A percentile compares a stretch with the other conserved stretches of the same genome.
Conservation (phyloP, 2,329 filamentous ascomycete species). For the Neoascochyta sp. region DNA sequence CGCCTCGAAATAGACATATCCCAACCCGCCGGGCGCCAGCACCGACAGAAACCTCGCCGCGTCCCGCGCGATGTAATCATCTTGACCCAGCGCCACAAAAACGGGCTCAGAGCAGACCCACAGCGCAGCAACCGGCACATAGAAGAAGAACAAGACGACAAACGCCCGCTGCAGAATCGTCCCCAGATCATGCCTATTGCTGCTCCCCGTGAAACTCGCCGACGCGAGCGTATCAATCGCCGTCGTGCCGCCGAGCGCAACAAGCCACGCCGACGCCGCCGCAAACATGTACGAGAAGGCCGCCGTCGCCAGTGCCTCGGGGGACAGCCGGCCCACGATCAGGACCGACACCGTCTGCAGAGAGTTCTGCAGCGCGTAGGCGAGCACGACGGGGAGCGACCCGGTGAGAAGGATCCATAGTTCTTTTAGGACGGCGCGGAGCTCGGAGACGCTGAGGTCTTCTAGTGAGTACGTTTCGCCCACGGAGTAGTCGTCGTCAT, state of each 20-base stretch:
- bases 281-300: slow-evolving; percentile 94
- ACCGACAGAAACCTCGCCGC: slow-evolving; percentile 69
- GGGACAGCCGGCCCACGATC: slow-evolving; percentile 73
- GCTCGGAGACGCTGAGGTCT: slow-evolving; percentile 31
- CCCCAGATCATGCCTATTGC: slow-evolving; percentile 73
- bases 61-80: slow-evolving; percentile 70
- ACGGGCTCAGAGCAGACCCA: slow-evolving; percentile 74
- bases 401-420: slow-evolving; percentile 65
- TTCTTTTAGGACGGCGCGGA: slow-evolving; percentile 51
- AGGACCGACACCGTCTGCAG: slow-evolving; percentile 79
- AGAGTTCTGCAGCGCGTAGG: slow-evolving; percentile 81
- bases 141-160: slow-evolving; percentile 68
- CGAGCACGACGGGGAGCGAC: slow-evolving; percentile 74
- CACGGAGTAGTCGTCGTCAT: slow-evolving; percentile 33
- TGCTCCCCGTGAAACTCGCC: slow-evolving; percentile 75
- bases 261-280: slow-evolving; percentile 83
- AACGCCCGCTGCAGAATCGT: slow-evolving; percentile 74
- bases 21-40: slow-evolving; percentile 75
- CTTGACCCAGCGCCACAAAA: slow-evolving; percentile 72
- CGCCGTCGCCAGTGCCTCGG: slow-evolving; percentile 74
- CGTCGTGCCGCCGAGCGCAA: slow-evolving; percentile 79
- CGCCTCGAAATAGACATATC: slow-evolving; percentile 83
- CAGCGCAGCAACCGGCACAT: slow-evolving; percentile 66
- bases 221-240: slow-evolving; percentile 82
- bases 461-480: slow-evolving; percentile 41